Conservation (phyloP, 129 eudicot species). For the Gnaphalium uliginosum region DNA sequence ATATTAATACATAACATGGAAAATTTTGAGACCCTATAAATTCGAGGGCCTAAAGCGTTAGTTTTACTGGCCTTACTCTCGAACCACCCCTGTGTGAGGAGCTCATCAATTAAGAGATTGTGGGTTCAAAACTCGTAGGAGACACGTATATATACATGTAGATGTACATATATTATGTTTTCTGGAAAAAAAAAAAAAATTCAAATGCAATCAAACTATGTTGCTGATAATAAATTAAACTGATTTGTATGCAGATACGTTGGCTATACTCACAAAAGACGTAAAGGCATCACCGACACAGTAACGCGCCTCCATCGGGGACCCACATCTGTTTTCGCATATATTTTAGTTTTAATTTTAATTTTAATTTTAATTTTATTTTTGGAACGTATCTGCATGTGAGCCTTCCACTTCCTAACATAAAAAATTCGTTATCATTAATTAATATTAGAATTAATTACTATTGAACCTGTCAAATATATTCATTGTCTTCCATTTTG, state of each 20-base stretch:
- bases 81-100: too few species aligned
- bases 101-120: too few species aligned
- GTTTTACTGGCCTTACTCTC: too few species aligned
- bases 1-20: too few species aligned
- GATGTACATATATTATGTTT: too few species aligned
- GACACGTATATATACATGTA: too few species aligned
- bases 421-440: conserved; percentile 19
- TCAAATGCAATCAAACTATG: too few species aligned
- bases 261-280: conserved; percentile 31
- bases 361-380: background rate
- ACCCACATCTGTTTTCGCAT: conserved; percentile 7
- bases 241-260: conserved; percentile 20
- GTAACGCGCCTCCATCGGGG: conserved; percentile 37
- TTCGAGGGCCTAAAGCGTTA: too few species aligned
- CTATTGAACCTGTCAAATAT: background rate
- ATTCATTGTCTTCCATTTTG: background rate
- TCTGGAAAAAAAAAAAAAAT: too few species aligned
- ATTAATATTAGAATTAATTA: background rate
- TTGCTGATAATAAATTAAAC: too few species aligned
- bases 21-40: too few species aligned
- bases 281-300: conserved; percentile 43
- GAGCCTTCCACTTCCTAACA: conserved; percentile 29
- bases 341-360: background rate
- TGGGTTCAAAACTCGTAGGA: too few species aligned
- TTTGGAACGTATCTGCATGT: conserved; percentile 36